phyloP scores from a whole-genome alignment of 2,329 filamentous ascomycete genomes.

The Aurifilum marmelostoma region DNA sequence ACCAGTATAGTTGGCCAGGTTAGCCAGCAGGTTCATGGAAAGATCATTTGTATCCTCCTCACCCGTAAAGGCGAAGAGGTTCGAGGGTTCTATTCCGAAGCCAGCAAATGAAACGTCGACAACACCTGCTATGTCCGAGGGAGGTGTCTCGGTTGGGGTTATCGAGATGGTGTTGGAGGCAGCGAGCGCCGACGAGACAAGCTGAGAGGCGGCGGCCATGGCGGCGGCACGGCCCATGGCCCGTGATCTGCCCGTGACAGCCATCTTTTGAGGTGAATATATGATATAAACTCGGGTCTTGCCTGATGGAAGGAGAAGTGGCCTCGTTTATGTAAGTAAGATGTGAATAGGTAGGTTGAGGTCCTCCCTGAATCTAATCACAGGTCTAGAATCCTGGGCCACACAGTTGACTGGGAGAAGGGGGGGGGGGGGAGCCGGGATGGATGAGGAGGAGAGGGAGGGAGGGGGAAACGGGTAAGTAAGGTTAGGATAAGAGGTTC shows the following conservation, averaged over 20 bases:
- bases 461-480: not conserved
- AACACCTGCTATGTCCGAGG: slow-evolving; percentile 18
- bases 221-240: slow-evolving; percentile 20
- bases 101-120: slow-evolving; percentile 50
- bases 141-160: slow-evolving; percentile 17
- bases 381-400: not conserved
- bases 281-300: no score
- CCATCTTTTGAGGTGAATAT: slow-evolving; percentile 17
- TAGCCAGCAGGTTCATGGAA: slow-evolving; percentile 51
- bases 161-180: slow-evolving; percentile 17
- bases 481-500: not conserved
- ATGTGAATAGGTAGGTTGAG: no score
- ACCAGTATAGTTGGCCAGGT: slow-evolving; percentile 52
- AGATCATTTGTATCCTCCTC: slow-evolving; percentile 45
- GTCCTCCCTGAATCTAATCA: not conserved
- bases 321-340: not conserved
- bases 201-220: slow-evolving; percentile 12
- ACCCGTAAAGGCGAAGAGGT: slow-evolving; percentile 55
- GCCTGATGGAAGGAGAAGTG: not conserved
- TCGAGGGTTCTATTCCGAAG: slow-evolving; percentile 56
- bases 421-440: no score
- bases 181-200: slow-evolving; percentile 24
- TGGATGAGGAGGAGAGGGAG: no score
- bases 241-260: slow-evolving; percentile 19
- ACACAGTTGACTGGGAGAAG: not conserved